These are phyloP conservation scores for Hygrocybe coccinea DNA, from an alignment of 768 basidiomycete species.

Conservation along the genomic window DNA sequence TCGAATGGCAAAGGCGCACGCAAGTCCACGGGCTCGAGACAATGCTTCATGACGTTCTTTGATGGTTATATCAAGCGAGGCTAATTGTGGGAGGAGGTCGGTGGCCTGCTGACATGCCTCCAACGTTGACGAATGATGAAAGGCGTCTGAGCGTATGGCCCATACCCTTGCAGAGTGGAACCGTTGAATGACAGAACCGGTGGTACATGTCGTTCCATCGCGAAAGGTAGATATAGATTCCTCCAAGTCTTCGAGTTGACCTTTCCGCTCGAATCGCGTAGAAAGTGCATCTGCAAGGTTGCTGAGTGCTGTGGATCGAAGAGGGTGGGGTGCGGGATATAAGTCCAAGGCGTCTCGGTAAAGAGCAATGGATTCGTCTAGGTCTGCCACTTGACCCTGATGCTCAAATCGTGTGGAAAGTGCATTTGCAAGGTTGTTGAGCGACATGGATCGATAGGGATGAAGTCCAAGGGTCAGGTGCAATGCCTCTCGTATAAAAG, in stretches of 20 bases:
- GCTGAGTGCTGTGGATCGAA: slow-evolving; percentile 5
- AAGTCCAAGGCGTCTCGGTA: neutral
- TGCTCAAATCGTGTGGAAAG: slow-evolving; percentile 11
- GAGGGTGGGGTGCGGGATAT: neutral
- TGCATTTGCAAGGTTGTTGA: slow-evolving; percentile 9
- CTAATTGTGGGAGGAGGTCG: slow-evolving; percentile 7
- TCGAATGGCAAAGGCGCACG: slow-evolving; percentile 7
- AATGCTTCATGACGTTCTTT: too few species aligned
- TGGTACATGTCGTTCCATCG: neutral
- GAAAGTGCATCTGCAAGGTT: slow-evolving; percentile 10
- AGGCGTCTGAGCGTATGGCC: too few species aligned
- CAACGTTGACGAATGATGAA: slow-evolving; percentile 1
- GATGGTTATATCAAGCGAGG: slow-evolving; percentile 1
- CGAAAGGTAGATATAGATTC: slow-evolving; percentile 1
- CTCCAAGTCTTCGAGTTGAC: slow-evolving; percentile 4
- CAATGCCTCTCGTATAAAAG: too few species aligned
- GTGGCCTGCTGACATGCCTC: slow-evolving; percentile 11
- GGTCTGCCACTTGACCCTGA: slow-evolving; percentile 2
- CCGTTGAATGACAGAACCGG: slow-evolving; percentile 3
- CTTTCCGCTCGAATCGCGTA: slow-evolving; percentile 9
- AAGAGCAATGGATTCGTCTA: too few species aligned
- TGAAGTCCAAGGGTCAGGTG: neutral
- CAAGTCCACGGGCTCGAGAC: slow-evolving; percentile 3
- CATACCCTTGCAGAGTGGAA: too few species aligned
- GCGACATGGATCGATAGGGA: slow-evolving; percentile 3